Evolutionary conservation across 75 land plant species (phyloP), one percentile per base, ranked within the genome.

Genomic region (Gnetum montanum): DNA sequence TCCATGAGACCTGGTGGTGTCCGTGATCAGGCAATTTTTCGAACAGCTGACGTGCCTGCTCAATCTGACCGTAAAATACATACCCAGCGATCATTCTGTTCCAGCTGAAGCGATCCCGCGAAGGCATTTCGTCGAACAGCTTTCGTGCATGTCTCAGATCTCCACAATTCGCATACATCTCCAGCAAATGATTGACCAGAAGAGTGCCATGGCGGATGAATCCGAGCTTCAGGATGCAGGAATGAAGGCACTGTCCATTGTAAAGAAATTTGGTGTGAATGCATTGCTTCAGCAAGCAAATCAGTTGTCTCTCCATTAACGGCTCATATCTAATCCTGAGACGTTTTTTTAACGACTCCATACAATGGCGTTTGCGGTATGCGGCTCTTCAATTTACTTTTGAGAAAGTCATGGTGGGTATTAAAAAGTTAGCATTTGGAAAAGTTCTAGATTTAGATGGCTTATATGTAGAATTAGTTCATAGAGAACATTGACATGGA

Each of bases 81-180:
- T 60, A 80, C 22, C 69, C 81, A 13, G 66, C 62, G 28, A 76
- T 37, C 47, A 80, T 69, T 8, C 72, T 49, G 55, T 80, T 80
- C 71, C 71, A 80, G 1, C 72, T 34, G 56, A 75, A 49, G 16
- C 49, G 7, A 30, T 76, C 70, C 29, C 75, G 31, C 8, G 64
- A 46, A 18, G 68, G 67, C 27, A 49, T 71, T 43, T 22, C 50
- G 51, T 71, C 74, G 51, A 80, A 80, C 70, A 74, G 16, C 13
- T 49, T 41, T 41, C 69, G 70, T n/a, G 79, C 75, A 22, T 52
- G 62, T 11, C 15, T 1, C 7, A 76, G 54, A 13, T 53, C 59
- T 36, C 65, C 68, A 37, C 75, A 76, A 46, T 41, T 61, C 2
- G 60, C 49, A 54, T 80, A 76, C 60, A 65, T 53, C 10, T 57